Conservation (phyloP, 495 filamentous ascomycete genomes). For the Letharia lupina region DNA sequence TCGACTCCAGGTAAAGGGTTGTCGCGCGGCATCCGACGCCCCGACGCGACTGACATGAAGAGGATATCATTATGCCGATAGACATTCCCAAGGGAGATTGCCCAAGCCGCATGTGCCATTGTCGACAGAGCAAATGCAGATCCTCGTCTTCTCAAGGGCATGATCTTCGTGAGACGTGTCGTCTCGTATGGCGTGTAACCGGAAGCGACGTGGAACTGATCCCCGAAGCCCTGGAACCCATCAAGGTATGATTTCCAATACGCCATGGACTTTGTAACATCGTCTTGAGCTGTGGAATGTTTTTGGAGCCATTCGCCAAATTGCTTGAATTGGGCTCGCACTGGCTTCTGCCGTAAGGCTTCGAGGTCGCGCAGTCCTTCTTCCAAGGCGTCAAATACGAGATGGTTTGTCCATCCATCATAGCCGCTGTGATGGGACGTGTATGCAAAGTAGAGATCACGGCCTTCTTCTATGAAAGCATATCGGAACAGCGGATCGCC, state of each 20-base stretch:
- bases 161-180: neutral
- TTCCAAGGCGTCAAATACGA: neutral
- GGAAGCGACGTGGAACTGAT: neutral
- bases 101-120: constrained; percentile 1
- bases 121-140: neutral
- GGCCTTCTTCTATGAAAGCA: neutral
- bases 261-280: neutral
- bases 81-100: neutral
- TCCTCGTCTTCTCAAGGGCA: neutral
- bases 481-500: constrained; percentile 4
- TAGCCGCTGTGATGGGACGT: neutral
- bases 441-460: neutral
- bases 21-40: neutral
- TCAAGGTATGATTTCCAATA: neutral
- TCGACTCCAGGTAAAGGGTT: neutral
- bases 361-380: neutral
- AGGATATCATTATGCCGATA: neutral
- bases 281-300: neutral
- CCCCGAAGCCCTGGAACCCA: neutral
- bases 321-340: neutral
- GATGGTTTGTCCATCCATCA: neutral
- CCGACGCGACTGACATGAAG: neutral
- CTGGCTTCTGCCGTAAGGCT: neutral
- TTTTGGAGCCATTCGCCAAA: neutral
- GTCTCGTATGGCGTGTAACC: neutral